Evolutionary conservation across 1,139 yeast species (phyloP).

Genomic region (Nakaseomyces kungkrabaensis): DNA sequence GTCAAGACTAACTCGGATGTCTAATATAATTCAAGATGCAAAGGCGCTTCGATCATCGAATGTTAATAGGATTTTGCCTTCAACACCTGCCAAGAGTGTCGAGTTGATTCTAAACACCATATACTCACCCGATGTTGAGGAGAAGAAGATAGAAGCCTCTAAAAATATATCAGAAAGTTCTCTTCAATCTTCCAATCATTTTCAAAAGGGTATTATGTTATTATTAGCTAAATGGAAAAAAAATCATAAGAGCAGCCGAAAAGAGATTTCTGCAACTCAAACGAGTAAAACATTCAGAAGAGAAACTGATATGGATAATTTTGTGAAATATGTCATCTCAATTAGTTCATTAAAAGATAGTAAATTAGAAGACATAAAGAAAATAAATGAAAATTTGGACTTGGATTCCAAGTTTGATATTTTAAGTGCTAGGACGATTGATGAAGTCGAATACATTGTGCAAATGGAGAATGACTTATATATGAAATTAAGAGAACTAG

Average conservation of each 20-base stretch:
- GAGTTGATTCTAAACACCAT: conserved; percentile 32
- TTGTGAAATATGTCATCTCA: conserved; percentile 34
- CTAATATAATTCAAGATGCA: conserved; percentile 28
- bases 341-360: conserved; percentile 28
- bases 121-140: conserved; percentile 14
- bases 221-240: conserved; percentile 26
- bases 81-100: conserved; percentile 60
- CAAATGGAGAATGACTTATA: conserved; percentile 30
- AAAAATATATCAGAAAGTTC: background rate
- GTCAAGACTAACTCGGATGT: conserved; percentile 20
- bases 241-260: conserved; percentile 14
- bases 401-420: conserved; percentile 52
- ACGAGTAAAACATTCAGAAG: background rate
- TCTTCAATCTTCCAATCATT: background rate
- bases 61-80: conserved; percentile 43
- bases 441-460: conserved; percentile 46
- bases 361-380: conserved; percentile 9
- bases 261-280: background rate
- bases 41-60: conserved; percentile 34
- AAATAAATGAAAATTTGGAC: conserved; percentile 23
- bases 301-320: conserved; percentile 26
- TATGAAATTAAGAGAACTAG: conserved; percentile 6
- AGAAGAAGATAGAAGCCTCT: background rate
- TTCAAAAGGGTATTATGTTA: conserved; percentile 20
- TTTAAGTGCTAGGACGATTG: conserved; percentile 68